Percentiles rank a stretch among this genome's conserved stretches.
These are phyloP conservation scores for Tolypocladium guangdongense DNA, from an alignment of 2,329 filamentous ascomycete genomes.

Conservation along the genomic window DNA sequence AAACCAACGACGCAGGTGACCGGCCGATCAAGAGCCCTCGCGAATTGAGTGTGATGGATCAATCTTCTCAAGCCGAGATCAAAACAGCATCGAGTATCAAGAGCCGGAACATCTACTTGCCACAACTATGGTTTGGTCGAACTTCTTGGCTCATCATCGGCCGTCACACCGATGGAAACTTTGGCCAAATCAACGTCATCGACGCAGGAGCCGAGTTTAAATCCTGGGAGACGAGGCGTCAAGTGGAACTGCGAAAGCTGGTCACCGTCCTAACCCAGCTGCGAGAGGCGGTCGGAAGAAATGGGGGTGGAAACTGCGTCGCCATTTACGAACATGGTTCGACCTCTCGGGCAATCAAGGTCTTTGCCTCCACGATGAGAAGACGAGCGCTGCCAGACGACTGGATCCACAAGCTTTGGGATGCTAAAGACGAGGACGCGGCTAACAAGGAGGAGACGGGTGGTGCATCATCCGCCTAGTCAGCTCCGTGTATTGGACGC, in stretches of 20 bases:
- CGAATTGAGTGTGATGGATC: background rate
- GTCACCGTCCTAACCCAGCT: background rate
- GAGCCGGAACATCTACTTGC: background rate
- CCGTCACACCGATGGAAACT: constrained; percentile 7
- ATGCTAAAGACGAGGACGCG: background rate
- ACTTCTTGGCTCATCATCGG: constrained; percentile 13
- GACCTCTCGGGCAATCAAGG: background rate
- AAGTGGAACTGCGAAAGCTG: background rate
- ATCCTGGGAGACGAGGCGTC: background rate
- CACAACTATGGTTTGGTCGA: constrained; percentile 18
- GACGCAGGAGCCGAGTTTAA: background rate
- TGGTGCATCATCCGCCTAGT: background rate
- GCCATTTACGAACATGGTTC: background rate
- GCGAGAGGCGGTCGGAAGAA: background rate
- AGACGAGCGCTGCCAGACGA: background rate
- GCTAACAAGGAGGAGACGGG: background rate
- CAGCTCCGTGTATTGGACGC: too few species aligned
- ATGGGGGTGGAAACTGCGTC: background rate
- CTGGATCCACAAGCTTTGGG: background rate
- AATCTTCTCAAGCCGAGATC: background rate
- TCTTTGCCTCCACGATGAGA: background rate
- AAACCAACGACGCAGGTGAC: background rate
- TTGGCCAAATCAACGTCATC: background rate
- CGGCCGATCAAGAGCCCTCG: background rate
- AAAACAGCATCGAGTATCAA: background rate